Conservation (phyloP, 352 stramenopile species). For the Phytophthora crassamura region DNA sequence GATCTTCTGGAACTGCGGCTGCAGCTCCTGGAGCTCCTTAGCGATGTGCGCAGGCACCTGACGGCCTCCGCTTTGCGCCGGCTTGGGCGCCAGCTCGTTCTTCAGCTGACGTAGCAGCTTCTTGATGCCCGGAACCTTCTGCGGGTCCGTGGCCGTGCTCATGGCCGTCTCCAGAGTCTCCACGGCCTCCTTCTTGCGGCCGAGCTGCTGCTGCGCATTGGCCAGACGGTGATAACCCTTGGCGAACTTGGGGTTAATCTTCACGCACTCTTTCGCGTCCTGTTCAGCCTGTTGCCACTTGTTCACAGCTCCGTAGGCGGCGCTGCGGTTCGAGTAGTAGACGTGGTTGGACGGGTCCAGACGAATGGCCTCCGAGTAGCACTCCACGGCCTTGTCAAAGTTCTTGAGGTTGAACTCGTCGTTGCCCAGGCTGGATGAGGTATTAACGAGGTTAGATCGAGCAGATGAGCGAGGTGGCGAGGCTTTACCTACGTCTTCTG, state of each 20-base stretch:
- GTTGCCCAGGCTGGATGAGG: conserved; percentile 64
- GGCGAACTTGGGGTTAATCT: conserved; percentile 71
- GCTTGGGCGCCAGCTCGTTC: conserved; percentile 44
- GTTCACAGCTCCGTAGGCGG: conserved; percentile 68
- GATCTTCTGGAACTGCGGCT: conserved; percentile 81
- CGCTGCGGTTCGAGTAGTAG: conserved; percentile 88
- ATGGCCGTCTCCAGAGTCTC: conserved; percentile 11
- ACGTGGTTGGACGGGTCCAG: conserved; percentile 79
- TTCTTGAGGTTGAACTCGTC: conserved; percentile 90
- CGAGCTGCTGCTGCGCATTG: conserved; percentile 82
- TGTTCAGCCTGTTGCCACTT: conserved; percentile 76
- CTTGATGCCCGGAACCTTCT: conserved; percentile 79
- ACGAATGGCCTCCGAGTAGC: conserved; percentile 85
- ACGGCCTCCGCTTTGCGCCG: conserved; percentile 31
- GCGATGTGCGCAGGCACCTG: conserved; percentile 68
- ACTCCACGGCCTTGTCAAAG: conserved; percentile 81
- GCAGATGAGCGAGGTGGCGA: background rate
- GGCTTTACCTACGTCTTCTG: conserved; percentile 63
- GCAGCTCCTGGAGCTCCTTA: conserved; percentile 83
- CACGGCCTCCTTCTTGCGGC: conserved; percentile 71
- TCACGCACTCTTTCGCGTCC: conserved; percentile 81
- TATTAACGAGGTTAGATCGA: background rate
- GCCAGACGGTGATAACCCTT: conserved; percentile 84
- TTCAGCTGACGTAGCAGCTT: conserved; percentile 79
- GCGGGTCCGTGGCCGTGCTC: conserved; percentile 31